Evolutionary conservation across 2,329 filamentous ascomycete genomes (phyloP).

Genomic region (Talaromyces pinophilus): DNA sequence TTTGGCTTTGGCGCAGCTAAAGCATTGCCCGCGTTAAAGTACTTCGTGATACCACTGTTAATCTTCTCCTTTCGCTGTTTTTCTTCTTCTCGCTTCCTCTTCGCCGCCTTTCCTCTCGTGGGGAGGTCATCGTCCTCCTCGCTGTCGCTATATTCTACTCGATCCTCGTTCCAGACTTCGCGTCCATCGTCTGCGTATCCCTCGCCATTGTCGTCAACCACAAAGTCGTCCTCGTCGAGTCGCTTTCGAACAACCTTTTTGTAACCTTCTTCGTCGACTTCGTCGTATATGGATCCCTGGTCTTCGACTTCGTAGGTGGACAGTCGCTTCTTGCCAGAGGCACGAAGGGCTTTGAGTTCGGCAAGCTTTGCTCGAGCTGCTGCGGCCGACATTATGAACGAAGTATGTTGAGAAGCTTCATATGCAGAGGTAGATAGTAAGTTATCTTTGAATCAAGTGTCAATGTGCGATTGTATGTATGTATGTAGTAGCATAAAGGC

Average conservation of each 20-base stretch:
- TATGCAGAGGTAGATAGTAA: constrained; percentile 4
- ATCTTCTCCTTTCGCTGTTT: constrained; percentile 81
- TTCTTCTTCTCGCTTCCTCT: constrained; percentile 85
- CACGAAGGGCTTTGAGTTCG: constrained; percentile 79
- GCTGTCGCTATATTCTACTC: constrained; percentile 64
- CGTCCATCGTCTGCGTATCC: constrained; percentile 94
- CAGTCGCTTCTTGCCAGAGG: constrained; percentile 87
- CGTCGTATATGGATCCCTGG: constrained; percentile 84
- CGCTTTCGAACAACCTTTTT: constrained; percentile 91
- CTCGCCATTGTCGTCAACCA: constrained; percentile 96
- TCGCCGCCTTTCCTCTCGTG: constrained; percentile 64
- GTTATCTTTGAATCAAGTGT: background rate
- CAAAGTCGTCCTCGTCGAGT: constrained; percentile 93
- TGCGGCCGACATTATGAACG: constrained; percentile 32
- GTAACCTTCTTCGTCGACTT: constrained; percentile 95
- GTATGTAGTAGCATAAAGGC: constrained; percentile 56
- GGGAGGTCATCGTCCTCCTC: constrained; percentile 62
- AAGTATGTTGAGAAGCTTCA: background rate
- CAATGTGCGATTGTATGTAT: constrained; percentile 40
- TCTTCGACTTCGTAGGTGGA: constrained; percentile 85
- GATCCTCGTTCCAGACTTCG: constrained; percentile 82
- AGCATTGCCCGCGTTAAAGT: constrained; percentile 76
- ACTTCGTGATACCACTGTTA: constrained; percentile 89
- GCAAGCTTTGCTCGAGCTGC: constrained; percentile 51
- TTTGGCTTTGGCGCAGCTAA: constrained; percentile 72